Evolutionary conservation across 305 asterid species (phyloP), one percentile per base, ranked within the genome.

Genomic region (Fraxinus angustifolia): DNA sequence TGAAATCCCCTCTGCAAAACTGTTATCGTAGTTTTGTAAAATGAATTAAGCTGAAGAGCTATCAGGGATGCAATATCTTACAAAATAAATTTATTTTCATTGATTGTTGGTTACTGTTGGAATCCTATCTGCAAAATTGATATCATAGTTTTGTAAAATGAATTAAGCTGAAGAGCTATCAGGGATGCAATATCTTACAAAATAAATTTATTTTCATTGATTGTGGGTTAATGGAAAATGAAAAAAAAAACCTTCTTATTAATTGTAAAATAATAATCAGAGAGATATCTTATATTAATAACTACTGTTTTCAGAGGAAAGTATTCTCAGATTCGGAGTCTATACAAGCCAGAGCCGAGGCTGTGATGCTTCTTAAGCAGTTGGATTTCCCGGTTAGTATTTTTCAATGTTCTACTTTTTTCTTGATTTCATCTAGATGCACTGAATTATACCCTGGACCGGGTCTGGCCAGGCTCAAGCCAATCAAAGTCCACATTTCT

Each of bases 321-420:
- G 93, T 94, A 81, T 96, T 96, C 91, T 91, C 97, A 56, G 99
- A 94, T 90, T 90, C 97, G 5, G 99, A 96, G 83, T 96, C 99
- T 82, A 96, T 94, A 83, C 98, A 96, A 94, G 91, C 96, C 78
- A 93, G 98, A 87, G 98, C 99, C 30, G 97, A 94, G 91, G 98
- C 98, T 87, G 97, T 96, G 87, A 88, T 96, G 97, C 98, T 94
- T 88, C 97, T 96, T 80, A 94, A 94, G 95, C 91, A 90, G 91
- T 88, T 96, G 95, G 89, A 94, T 85, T 92, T 94, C 84, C 98
- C 96, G 85, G 99, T 96, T 17, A 45, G 97, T 87, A 82, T 77
- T 74, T 75, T 30, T 14, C 83, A 58, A 6, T 75, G 78, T 48
- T 82, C 81, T 77, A 77, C 79, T 82, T 50, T 82, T 82, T 56